Evolutionary conservation across 176 grass and related monocot species (phyloP).

Genomic region (Bothriochloa decipiens): DNA sequence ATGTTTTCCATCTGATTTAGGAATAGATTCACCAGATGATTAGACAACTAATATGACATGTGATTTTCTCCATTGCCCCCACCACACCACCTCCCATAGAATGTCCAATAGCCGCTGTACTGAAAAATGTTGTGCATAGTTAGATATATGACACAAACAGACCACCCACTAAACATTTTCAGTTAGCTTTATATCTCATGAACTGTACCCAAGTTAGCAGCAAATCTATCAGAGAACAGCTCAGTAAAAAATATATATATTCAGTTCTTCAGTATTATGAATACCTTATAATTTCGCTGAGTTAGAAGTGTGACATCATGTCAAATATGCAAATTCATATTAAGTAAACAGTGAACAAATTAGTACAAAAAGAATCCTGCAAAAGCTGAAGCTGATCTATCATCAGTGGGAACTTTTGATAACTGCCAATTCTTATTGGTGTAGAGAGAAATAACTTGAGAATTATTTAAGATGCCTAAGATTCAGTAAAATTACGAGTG

Average conservation of each 20-base stretch:
- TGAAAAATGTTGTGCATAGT: conserved; percentile 34
- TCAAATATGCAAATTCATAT: conserved; percentile 19
- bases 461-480: conserved; percentile 30
- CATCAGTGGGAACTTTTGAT: conserved; percentile 21
- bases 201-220: conserved; percentile 35
- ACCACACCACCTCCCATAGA: conserved; percentile 24
- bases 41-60: conserved; percentile 62
- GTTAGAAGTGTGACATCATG: conserved; percentile 24
- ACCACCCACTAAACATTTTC: conserved; percentile 14
- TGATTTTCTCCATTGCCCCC: conserved; percentile 46
- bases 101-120: conserved; percentile 40
- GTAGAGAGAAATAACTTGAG: conserved; percentile 5
- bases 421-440: not conserved
- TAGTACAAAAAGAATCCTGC: conserved; percentile 13
- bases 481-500: conserved; percentile 12
- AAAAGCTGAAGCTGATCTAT: not conserved
- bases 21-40: conserved; percentile 60
- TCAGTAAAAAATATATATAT: not conserved
- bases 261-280: conserved; percentile 16
- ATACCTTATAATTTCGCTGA: not conserved
- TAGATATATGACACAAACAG: conserved; percentile 40
- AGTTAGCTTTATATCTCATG: conserved; percentile 32
- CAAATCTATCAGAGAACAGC: conserved; percentile 48
- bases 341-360: not conserved
- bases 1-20: conserved; percentile 58